Percentiles rank a stretch among this genome's conserved stretches.
phyloP scores from a whole-genome alignment of 768 basidiomycete species.

The Leccinum sublutescens region DNA sequence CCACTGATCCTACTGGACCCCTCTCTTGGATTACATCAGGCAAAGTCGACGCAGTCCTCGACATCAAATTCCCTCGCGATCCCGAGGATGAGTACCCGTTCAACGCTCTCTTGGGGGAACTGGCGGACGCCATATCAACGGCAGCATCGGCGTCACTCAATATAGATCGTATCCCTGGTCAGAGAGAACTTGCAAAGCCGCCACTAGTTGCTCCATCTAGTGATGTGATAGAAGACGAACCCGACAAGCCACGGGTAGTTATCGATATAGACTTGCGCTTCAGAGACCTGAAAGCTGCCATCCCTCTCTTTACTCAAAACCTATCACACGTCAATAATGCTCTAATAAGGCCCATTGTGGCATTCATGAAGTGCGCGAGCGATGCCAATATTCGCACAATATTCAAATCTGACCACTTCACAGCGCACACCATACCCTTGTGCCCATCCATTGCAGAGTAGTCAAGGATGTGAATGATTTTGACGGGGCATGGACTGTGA shows the following conservation, averaged over 20 bases:
- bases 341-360: conserved; percentile 91
- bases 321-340: conserved; percentile 92
- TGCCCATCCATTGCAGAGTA: conserved; percentile 91
- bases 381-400: background rate
- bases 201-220: conserved; percentile 71
- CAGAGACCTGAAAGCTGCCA: conserved; percentile 91
- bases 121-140: conserved; percentile 84
- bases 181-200: conserved; percentile 82
- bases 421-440: conserved; percentile 89
- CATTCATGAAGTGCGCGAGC: conserved; percentile 88
- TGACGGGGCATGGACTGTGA: conserved; percentile 94
- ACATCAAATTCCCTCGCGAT: conserved; percentile 94
- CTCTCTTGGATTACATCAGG: conserved; percentile 98
- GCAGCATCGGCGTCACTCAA: conserved; percentile 46
- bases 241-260: conserved; percentile 51
- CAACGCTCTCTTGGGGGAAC: conserved; percentile 82
- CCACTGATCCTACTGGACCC: conserved; percentile 73
- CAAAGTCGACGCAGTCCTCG: conserved; percentile 93
- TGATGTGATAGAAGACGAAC: conserved; percentile 27
- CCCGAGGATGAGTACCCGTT: conserved; percentile 67
- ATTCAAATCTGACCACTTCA: conserved; percentile 5
- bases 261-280: conserved; percentile 95
- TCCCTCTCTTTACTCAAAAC: conserved; percentile 88
- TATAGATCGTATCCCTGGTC: conserved; percentile 78
- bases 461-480: conserved; percentile 83